Percentiles rank a stretch among this genome's conserved stretches.
Evolutionary conservation across 768 basidiomycete genomes (phyloP).

Genomic region (Boletus insuetus): DNA sequence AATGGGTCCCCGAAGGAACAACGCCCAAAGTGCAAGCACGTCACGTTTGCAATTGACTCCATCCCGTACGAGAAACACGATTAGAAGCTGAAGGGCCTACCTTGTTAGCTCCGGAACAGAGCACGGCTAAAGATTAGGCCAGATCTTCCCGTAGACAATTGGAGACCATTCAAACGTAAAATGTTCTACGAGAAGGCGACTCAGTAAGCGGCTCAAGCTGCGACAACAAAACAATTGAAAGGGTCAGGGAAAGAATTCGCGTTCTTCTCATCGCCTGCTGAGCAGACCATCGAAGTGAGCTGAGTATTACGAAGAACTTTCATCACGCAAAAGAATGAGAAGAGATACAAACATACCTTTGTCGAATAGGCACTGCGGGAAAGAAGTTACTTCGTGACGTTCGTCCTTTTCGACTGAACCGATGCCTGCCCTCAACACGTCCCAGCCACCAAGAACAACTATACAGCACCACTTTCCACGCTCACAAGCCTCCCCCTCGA

Average conservation of each 20-base stretch:
- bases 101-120: background rate
- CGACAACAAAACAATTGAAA: slow-evolving; percentile 3
- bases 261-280: slow-evolving; percentile 52
- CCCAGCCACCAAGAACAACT: slow-evolving; percentile 33
- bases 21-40: slow-evolving; percentile 60
- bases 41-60: slow-evolving; percentile 50
- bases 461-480: slow-evolving; percentile 27
- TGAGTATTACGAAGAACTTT: slow-evolving; percentile 47
- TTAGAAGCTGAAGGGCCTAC: slow-evolving; percentile 13
- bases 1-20: slow-evolving; percentile 75
- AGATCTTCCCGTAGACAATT: background rate
- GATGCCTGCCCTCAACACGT: slow-evolving; percentile 24
- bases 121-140: background rate
- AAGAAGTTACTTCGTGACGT: too few species aligned
- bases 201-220: slow-evolving; percentile 4
- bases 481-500: slow-evolving; percentile 9
- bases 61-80: slow-evolving; percentile 34
- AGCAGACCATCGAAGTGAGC: slow-evolving; percentile 63
- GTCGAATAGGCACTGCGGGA: background rate
- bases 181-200: background rate
- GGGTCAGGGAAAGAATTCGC: slow-evolving; percentile 40
- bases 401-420: too few species aligned
- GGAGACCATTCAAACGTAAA: background rate
- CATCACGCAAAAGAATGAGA: slow-evolving; percentile 20
- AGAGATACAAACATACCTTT: slow-evolving; percentile 3